phyloP scores from a whole-genome alignment of 2,329 filamentous ascomycete genomes.

The Mycocentrospora acerina region DNA sequence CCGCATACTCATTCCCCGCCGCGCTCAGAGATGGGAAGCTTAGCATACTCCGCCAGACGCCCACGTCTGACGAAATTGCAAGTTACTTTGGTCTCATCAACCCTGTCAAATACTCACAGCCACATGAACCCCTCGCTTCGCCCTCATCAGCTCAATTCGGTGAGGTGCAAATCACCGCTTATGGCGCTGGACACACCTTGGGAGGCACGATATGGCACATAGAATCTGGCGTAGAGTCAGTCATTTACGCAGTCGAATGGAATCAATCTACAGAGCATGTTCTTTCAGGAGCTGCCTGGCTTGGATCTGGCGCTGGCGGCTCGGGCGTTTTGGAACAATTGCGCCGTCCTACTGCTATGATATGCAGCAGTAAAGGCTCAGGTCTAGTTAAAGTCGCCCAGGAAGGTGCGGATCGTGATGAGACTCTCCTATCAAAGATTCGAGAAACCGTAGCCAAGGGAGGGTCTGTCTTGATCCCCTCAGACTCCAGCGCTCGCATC shows the following conservation, averaged over 20 bases:
- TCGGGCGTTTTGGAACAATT: constrained; percentile 92
- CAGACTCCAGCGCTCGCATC: constrained; percentile 92
- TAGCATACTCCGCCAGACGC: constrained; percentile 65
- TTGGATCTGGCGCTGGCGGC: constrained; percentile 76
- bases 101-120: constrained; percentile 93
- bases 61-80: constrained; percentile 84
- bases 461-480: constrained; percentile 89
- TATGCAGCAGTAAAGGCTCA: constrained; percentile 85
- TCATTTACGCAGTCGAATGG: constrained; percentile 98
- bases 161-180: constrained; percentile 91
- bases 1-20: constrained; percentile 52
- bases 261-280: constrained; percentile 97
- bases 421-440: constrained; percentile 80
- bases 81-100: constrained; percentile 89
- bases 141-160: constrained; percentile 87
- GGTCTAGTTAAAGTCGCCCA: constrained; percentile 69
- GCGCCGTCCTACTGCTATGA: constrained; percentile 86
- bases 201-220: constrained; percentile 99
- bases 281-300: constrained; percentile 88
- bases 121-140: constrained; percentile 83
- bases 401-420: constrained; percentile 79
- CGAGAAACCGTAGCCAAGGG: constrained; percentile 75
- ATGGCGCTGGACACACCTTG: constrained; percentile 92
- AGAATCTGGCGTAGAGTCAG: constrained; percentile 92
- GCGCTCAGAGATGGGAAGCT: constrained; percentile 53